Evolutionary conservation across 192 early-diverging fungal genomes (phyloP).

Genomic region (Chytriomyces sp.): DNA sequence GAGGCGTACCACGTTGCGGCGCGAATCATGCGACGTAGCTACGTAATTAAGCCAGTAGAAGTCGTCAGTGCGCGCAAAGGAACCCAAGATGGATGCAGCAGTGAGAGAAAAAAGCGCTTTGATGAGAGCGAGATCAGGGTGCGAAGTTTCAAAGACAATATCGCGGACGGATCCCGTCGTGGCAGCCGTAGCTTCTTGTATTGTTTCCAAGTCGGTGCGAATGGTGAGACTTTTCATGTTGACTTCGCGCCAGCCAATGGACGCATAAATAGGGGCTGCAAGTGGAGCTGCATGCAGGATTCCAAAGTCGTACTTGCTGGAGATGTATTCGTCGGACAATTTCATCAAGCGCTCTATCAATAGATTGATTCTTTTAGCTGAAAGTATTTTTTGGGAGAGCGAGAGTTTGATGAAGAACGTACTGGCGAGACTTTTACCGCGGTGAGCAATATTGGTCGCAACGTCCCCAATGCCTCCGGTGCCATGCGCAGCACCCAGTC

Average conservation of each 20-base stretch:
- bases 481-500: not conserved
- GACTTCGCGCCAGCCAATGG: constrained; percentile 21
- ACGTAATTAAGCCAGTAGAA: constrained; percentile 16
- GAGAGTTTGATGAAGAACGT: too few relatives aligned
- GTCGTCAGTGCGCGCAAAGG: constrained; percentile 15
- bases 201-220: not conserved
- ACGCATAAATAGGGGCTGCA: constrained; percentile 29
- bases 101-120: not conserved
- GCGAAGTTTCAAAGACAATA: not conserved
- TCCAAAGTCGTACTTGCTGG: constrained; percentile 1
- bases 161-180: not conserved
- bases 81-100: constrained; percentile 10
- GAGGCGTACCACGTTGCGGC: not conserved
- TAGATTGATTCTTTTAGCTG: too few relatives aligned
- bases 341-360: constrained; percentile 26
- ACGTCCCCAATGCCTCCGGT: constrained; percentile 36
- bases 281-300: constrained; percentile 31
- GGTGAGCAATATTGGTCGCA: constrained; percentile 28
- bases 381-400: too few relatives aligned
- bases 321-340: constrained; percentile 27
- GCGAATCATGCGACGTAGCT: constrained; percentile 2
- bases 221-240: not conserved
- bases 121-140: not conserved
- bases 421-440: constrained; percentile 30
- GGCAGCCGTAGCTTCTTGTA: not conserved